phyloP scores from a whole-genome alignment of 306 rosid species.

The Malus fusca region DNA sequence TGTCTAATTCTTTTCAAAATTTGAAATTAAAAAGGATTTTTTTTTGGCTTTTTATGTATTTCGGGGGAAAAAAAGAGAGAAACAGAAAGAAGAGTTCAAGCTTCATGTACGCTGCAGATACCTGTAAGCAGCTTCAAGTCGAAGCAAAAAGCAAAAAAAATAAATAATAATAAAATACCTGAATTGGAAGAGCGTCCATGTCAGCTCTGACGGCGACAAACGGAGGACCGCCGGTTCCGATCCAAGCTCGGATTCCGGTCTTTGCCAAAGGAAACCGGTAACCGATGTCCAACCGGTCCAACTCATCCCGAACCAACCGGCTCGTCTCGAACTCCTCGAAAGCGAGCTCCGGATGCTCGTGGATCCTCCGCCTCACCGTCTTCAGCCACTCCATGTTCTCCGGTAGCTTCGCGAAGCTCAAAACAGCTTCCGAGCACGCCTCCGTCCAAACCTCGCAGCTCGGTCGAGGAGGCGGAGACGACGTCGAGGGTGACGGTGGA shows the following conservation, averaged over 20 bases:
- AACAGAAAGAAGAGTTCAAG: background rate
- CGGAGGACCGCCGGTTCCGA: slow-evolving; percentile 90
- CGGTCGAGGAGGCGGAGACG: background rate
- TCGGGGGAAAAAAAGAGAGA: background rate
- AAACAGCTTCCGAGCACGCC: slow-evolving; percentile 57
- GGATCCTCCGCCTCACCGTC: slow-evolving; percentile 64
- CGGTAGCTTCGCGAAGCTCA: slow-evolving; percentile 46
- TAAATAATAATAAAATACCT: slow-evolving; percentile 34
- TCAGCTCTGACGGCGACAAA: slow-evolving; percentile 92
- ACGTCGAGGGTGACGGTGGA: background rate
- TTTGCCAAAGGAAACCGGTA: slow-evolving; percentile 61
- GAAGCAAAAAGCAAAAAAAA: too few relatives aligned
- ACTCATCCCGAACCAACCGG: slow-evolving; percentile 51
- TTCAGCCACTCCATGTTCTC: slow-evolving; percentile 68
- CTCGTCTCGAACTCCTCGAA: slow-evolving; percentile 87
- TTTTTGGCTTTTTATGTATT: background rate
- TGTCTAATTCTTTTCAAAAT: background rate
- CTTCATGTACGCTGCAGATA: background rate
- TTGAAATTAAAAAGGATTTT: background rate
- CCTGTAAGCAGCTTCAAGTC: background rate
- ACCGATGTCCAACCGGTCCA: slow-evolving; percentile 66
- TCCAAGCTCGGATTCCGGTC: slow-evolving; percentile 82
- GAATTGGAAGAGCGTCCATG: slow-evolving; percentile 98
- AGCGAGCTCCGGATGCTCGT: slow-evolving; percentile 80
- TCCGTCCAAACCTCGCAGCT: slow-evolving; percentile 52